Evolutionary conservation across 768 basidiomycete genomes (phyloP), one percentile per base, ranked within the genome.

Genomic region (Cytidiella melzeri): DNA sequence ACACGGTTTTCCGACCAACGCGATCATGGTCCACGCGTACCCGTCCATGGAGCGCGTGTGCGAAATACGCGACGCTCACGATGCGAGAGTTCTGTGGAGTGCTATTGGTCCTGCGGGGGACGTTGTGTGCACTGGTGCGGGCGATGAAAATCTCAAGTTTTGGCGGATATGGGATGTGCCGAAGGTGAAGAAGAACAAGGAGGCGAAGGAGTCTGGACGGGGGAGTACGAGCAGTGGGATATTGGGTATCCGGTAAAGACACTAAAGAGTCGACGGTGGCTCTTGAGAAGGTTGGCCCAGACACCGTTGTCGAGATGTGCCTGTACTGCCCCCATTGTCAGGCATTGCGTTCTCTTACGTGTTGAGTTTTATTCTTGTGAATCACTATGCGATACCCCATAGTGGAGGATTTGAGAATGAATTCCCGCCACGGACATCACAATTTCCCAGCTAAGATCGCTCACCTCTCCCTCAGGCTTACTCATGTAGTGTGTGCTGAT

Each of bases 121-220:
- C 56, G 83, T 92, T 3, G 84, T 99, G 9, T 87, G 83, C 55
- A 98, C 95, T 0, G 92, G 89, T 6, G 92, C 91, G 1, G 87
- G 87, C 0, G 96, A 98, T 61, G 95, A 98, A 73, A 94, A 94
- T 61, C 72, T 98, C 59, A 98, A 97, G 73, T 95, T 95, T 68
- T 95, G 93, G 93, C 80, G 82, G 51, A 75, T 91, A 34, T 90
- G 88, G 88, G 87, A 89, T 43, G 65, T 74, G 37, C 73, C 69
- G 7, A 70, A 67, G 55, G 71, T 61, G 59, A 83, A 77, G 70
- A 80, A 79, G 69, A 75, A 73, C 51, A 73, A 73, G 38, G 69
- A 71, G 37, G 66, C 62, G 25, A 64, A 56, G 61, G 67, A 64
- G 15, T 67, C 52, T 50, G 54, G 23, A 41, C 54, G 19, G 59